phyloP scores from a whole-genome alignment of 2,329 filamentous ascomycete genomes.

The Macrophomina tecta region DNA sequence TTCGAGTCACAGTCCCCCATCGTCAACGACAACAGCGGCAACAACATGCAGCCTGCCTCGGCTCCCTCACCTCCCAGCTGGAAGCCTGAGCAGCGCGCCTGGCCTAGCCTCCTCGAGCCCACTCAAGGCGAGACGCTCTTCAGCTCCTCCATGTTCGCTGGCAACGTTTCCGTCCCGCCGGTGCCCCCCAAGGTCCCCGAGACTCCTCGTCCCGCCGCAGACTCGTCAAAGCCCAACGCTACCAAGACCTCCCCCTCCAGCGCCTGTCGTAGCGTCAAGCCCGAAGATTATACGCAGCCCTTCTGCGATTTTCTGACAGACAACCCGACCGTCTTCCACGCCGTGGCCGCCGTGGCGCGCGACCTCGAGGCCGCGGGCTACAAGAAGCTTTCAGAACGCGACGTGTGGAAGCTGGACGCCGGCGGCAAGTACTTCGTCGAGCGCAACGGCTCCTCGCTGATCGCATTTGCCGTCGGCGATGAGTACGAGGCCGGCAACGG shows the following conservation, averaged over 20 bases:
- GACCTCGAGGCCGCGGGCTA: slow-evolving; percentile 77
- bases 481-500: slow-evolving; percentile 85
- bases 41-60: slow-evolving; percentile 34
- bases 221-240: not conserved
- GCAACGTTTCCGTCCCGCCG: slow-evolving; percentile 35
- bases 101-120: slow-evolving; percentile 33
- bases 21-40: not conserved
- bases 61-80: slow-evolving; percentile 4
- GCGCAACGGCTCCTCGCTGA: slow-evolving; percentile 83
- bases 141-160: slow-evolving; percentile 33
- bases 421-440: slow-evolving; percentile 90
- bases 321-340: slow-evolving; percentile 93
- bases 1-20: slow-evolving; percentile 37
- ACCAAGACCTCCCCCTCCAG: slow-evolving; percentile 11
- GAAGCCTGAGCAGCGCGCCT: not conserved
- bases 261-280: slow-evolving; percentile 35
- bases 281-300: slow-evolving; percentile 71
- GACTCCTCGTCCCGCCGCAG: slow-evolving; percentile 19
- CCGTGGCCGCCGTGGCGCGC: slow-evolving; percentile 77
- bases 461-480: slow-evolving; percentile 83
- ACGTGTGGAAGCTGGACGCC: slow-evolving; percentile 78
- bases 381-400: slow-evolving; percentile 77
- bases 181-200: slow-evolving; percentile 44
- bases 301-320: slow-evolving; percentile 86
- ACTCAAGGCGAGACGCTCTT: slow-evolving; percentile 12